Percentiles rank a stretch among this genome's conserved stretches.
These are phyloP conservation scores for Blepharisma japonicum DNA, from an alignment of 73 alveolate genomes.

Conservation along the genomic window DNA sequence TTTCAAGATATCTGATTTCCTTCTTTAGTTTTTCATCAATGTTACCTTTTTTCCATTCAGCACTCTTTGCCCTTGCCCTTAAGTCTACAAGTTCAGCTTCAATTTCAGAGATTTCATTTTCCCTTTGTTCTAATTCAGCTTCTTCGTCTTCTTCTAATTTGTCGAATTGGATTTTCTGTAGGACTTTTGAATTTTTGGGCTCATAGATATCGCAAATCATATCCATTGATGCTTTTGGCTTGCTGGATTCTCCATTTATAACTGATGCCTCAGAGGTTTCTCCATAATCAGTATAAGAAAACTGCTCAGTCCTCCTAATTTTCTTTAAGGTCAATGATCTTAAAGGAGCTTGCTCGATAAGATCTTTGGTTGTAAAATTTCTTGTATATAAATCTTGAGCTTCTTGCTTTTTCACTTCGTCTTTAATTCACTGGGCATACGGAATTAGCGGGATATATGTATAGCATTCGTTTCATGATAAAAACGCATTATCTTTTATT, in stretches of 20 bases:
- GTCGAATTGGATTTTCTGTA: constrained; percentile 11
- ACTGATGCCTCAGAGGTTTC: constrained; percentile 16
- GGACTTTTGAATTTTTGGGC: constrained; percentile 12
- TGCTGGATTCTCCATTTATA: constrained; percentile 5
- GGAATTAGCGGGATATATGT: constrained; percentile 39
- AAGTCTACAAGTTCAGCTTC: constrained; percentile 34
- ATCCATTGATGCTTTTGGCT: background rate
- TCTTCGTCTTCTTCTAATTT: constrained; percentile 34
- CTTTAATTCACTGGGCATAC: constrained; percentile 42
- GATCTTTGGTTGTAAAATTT: background rate
- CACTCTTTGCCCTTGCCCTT: background rate
- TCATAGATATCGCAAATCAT: constrained; percentile 3
- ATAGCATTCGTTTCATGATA: constrained; percentile 50
- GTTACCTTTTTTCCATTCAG: constrained; percentile 38
- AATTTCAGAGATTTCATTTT: constrained; percentile 20
- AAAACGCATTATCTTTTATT: constrained; percentile 48
- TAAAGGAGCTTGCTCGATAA: background rate
- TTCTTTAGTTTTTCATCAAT: constrained; percentile 51
- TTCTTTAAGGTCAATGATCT: background rate
- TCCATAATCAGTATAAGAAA: background rate
- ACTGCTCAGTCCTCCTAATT: background rate
- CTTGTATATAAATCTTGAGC: constrained; percentile 12
- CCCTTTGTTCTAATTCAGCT: constrained; percentile 37
- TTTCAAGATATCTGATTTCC: constrained; percentile 63
- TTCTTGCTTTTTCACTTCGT: constrained; percentile 31